These are phyloP conservation scores for Candida ortonii DNA, from an alignment of 805 yeast genomes.

Conservation along the genomic window DNA sequence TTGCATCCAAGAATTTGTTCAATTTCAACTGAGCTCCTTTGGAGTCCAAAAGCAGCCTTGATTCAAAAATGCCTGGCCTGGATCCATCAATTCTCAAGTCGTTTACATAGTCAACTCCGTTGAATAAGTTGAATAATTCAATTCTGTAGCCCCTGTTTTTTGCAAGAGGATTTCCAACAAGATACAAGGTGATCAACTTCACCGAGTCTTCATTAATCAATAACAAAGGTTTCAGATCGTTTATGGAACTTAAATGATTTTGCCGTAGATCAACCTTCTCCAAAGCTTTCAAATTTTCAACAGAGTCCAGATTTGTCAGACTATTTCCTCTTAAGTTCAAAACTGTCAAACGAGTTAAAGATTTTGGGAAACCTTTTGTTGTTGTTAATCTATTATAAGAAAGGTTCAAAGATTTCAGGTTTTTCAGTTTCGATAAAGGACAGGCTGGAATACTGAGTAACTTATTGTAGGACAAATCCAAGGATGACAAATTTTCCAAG, in stretches of 20 bases:
- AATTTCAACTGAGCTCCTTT: slow-evolving; percentile 44
- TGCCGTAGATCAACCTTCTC: slow-evolving; percentile 55
- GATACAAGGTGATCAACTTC: slow-evolving; percentile 25
- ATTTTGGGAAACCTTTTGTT: slow-evolving; percentile 34
- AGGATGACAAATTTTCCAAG: slow-evolving; percentile 34
- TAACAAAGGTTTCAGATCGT: slow-evolving; percentile 41
- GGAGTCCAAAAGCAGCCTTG: slow-evolving; percentile 50
- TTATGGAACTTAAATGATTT: slow-evolving; percentile 39
- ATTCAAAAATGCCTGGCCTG: slow-evolving; percentile 59
- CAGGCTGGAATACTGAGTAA: slow-evolving; percentile 47
- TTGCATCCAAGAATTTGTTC: slow-evolving; percentile 38
- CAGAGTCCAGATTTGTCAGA: slow-evolving; percentile 39
- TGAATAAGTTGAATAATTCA: slow-evolving; percentile 54
- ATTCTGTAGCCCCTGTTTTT: slow-evolving; percentile 44
- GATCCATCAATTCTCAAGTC: slow-evolving; percentile 55
- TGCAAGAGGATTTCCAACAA: slow-evolving; percentile 40
- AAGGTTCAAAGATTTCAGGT: slow-evolving; percentile 50
- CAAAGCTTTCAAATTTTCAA: slow-evolving; percentile 41
- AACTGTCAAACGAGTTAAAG: slow-evolving; percentile 42
- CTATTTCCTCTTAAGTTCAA: slow-evolving; percentile 51
- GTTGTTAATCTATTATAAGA: slow-evolving; percentile 45
- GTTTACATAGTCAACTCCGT: slow-evolving; percentile 50
- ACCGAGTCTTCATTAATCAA: slow-evolving; percentile 23
- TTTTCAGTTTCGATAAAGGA: slow-evolving; percentile 47
- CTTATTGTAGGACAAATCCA: slow-evolving; percentile 56